These are phyloP conservation scores for Tolypocladium ophioglossoides DNA, from an alignment of 2,329 filamentous ascomycete species.

Conservation along the genomic window DNA sequence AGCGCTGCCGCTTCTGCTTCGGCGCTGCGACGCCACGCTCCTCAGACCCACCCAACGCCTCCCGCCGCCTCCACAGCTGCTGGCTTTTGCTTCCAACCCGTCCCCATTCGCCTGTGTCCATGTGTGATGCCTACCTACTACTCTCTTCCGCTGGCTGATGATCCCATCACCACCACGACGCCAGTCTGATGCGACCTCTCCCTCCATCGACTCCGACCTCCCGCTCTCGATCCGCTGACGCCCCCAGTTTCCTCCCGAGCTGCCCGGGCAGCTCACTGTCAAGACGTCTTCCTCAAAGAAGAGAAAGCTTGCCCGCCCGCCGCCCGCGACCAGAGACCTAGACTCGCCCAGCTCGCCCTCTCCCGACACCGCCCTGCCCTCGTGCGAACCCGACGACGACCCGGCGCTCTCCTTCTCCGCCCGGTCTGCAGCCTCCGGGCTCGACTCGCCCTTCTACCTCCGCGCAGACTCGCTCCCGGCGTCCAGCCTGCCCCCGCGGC, in stretches of 20 bases:
- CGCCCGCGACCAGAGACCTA: constrained; percentile 29
- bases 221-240: neutral
- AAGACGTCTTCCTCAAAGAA: constrained; percentile 67
- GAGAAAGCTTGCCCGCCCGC: constrained; percentile 49
- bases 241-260: constrained; percentile 31
- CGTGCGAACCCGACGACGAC: constrained; percentile 41
- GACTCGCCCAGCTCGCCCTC: constrained; percentile 24
- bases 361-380: constrained; percentile 38
- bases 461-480: constrained; percentile 33
- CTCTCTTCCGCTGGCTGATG: constrained; percentile 3
- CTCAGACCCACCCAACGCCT: neutral
- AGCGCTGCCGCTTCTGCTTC: neutral
- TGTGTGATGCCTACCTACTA: constrained; percentile 5
- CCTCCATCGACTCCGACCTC: neutral
- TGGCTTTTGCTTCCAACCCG: neutral
- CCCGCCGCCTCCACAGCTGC: neutral
- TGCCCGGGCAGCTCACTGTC: constrained; percentile 57
- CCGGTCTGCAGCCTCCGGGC: constrained; percentile 25
- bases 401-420: constrained; percentile 40
- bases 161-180: neutral
- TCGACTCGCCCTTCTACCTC: constrained; percentile 29
- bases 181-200: constrained; percentile 1
- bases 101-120: constrained; percentile 2
- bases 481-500: constrained; percentile 39
- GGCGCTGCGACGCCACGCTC: neutral